Evolutionary conservation across 345 rosid species (phyloP), one percentile per base, ranked within the genome.

Genomic region (Aethionema arabicum): DNA sequence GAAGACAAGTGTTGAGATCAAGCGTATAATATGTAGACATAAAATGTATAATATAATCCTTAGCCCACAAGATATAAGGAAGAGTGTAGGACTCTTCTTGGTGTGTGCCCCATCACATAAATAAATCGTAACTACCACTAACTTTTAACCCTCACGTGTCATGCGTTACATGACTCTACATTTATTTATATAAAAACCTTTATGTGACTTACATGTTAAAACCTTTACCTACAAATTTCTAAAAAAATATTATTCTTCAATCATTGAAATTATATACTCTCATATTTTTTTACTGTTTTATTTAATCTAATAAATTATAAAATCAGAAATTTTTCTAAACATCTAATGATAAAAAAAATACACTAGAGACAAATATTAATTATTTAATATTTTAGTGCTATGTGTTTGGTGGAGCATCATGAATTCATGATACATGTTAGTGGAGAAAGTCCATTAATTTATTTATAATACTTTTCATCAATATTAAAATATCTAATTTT

Each of bases 11-110:
- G 6, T 32, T 6, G 51, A n/a, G 37, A 61, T 59, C 61, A 29
- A 27, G 50, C 39, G 40, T 55, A 12, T 12, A 12, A 63, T 63
- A 57, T 4, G 4, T 41, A 32, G 56, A 35, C 47, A 63, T 61
- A 41, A 63, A 63, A 16, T 56, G 54, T 56, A 8, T 40, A 27
- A 33, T 56, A 8, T 40, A 27, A 33, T 33, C 35, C 21, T 14
- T 61, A 61, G 45, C 64, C 64, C 59, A 53, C 69, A 70, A 63
- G 74, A 64, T 56, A 63, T 48, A 70, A 64, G 38, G 61, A 51
- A 52, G 70, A 51, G 75, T 71, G 70, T 65, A 32, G 70, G 70
- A 71, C 70, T 65, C 75, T 71, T 31, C 61, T 42, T 15, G 11
- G 11, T 41, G 41, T 12, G 40, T 37, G 37, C 38, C 6, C 64